Percentiles rank a stretch among this genome's conserved stretches.
Conservation (phyloP, 2,329 filamentous ascomycete species). For the Aaosphaeria arxii region DNA sequence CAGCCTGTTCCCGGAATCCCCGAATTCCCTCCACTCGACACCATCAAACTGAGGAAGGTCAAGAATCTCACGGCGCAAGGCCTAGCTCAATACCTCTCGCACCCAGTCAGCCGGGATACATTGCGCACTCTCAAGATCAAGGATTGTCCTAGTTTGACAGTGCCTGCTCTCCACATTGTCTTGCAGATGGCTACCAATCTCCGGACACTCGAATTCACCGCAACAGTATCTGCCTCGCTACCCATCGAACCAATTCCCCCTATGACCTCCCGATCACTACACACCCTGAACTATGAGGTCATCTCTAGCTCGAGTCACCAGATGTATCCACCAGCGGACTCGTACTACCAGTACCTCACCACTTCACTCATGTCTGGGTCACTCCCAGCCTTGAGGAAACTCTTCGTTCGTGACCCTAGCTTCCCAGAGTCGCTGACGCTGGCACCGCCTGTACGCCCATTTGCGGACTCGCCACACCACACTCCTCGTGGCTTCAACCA, state of each 20-base stretch:
- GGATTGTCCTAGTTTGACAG: constrained; percentile 64
- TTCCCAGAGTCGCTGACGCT: constrained; percentile 80
- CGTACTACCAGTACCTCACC: constrained; percentile 83
- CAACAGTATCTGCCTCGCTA: constrained; percentile 56
- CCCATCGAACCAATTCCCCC: constrained; percentile 58
- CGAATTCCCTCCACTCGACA: constrained; percentile 70
- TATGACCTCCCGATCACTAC: constrained; percentile 66
- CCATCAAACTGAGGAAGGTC: constrained; percentile 69
- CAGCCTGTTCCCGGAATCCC: constrained; percentile 63
- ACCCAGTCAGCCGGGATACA: constrained; percentile 51
- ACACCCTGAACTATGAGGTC: constrained; percentile 80
- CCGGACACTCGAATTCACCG: constrained; percentile 56
- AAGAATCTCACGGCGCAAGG: constrained; percentile 71
- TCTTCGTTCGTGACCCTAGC: constrained; percentile 82
- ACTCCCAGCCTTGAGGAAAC: constrained; percentile 68
- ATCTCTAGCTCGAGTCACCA: constrained; percentile 59
- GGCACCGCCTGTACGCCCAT: constrained; percentile 60
- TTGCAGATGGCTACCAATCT: constrained; percentile 58
- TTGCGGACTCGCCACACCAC: constrained; percentile 39
- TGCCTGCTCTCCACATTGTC: constrained; percentile 59
- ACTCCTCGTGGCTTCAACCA: constrained; percentile 48
- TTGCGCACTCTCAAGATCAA: constrained; percentile 69
- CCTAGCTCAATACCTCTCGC: constrained; percentile 65
- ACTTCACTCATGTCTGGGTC: constrained; percentile 74
- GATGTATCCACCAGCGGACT: constrained; percentile 49